Conservation (phyloP, 768 basidiomycete species). For the Mycena leptocephala region DNA sequence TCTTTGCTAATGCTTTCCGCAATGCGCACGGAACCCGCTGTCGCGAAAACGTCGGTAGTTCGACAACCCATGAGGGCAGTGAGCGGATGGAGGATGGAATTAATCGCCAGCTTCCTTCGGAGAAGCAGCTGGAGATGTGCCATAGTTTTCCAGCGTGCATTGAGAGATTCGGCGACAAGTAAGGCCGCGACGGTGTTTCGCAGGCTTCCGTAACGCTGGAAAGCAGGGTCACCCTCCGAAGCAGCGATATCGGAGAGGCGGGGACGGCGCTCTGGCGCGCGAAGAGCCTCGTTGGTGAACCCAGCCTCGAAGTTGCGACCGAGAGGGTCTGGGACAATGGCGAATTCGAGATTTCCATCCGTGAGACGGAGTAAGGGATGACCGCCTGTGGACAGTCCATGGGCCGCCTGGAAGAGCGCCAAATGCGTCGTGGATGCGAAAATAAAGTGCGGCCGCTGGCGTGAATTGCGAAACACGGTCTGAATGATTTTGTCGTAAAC, state of each 20-base stretch:
- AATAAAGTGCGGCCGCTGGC: constrained; percentile 79
- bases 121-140: constrained; percentile 77
- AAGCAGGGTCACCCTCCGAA: constrained; percentile 53
- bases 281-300: constrained; percentile 52
- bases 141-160: constrained; percentile 77
- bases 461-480: constrained; percentile 70
- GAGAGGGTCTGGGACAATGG: constrained; percentile 79
- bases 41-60: constrained; percentile 81
- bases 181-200: constrained; percentile 81
- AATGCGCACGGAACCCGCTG: constrained; percentile 61
- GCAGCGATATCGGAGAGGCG: constrained; percentile 69
- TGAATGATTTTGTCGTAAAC: constrained; percentile 81
- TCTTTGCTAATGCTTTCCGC: constrained; percentile 77
- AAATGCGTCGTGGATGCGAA: constrained; percentile 78
- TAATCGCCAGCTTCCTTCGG: constrained; percentile 87
- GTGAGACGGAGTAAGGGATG: constrained; percentile 65
- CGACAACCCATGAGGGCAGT: constrained; percentile 86
- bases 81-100: constrained; percentile 88
- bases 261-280: constrained; percentile 57
- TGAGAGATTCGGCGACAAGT: constrained; percentile 68
- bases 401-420: constrained; percentile 60
- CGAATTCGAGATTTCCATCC: constrained; percentile 79
- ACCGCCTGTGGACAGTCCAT: constrained; percentile 42
- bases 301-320: constrained; percentile 78
- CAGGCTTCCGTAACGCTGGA: constrained; percentile 70